phyloP scores from a whole-genome alignment of 2,329 filamentous ascomycete species.

The Cladophialophora bantiana region DNA sequence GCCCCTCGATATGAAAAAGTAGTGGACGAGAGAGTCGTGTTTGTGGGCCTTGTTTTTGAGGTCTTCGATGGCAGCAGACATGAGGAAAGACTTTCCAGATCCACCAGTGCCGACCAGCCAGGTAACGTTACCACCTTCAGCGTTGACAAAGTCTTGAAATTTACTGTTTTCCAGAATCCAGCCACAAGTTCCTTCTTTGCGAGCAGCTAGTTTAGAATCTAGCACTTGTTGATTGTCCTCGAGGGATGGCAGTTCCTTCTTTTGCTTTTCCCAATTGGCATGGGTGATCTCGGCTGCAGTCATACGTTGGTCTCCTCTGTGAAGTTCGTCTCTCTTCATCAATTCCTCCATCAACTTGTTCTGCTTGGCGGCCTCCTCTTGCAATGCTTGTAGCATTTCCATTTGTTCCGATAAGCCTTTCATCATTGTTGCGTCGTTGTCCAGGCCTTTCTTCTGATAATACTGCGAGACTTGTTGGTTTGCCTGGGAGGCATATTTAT shows the following conservation, averaged over 20 bases:
- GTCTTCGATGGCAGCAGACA: not conserved
- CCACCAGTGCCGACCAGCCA: constrained; percentile 2
- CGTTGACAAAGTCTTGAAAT: not conserved
- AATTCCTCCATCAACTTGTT: constrained; percentile 3
- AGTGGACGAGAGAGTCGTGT: constrained; percentile 1
- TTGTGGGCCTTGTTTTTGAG: not conserved
- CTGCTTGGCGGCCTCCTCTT: constrained; percentile 4
- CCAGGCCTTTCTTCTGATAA: not conserved
- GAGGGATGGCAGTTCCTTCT: constrained; percentile 1
- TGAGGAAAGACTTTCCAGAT: constrained; percentile 5
- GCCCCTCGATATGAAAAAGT: not conserved
- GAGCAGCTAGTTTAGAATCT: not conserved
- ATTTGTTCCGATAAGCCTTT: constrained; percentile 2
- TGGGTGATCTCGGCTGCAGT: constrained; percentile 3
- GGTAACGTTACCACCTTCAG: not conserved
- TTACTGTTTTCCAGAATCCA: constrained; percentile 2
- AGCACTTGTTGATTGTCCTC: constrained; percentile 5
- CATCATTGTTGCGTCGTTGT: not conserved
- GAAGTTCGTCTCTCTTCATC: constrained; percentile 5
- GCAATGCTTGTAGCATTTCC: constrained; percentile 3
- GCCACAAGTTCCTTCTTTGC: constrained; percentile 1
- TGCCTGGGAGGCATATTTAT: constrained; percentile 3
- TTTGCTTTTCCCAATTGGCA: constrained; percentile 1
- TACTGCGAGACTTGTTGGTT: constrained; percentile 7
- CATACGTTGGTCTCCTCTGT: not conserved